Evolutionary conservation across 2,329 filamentous ascomycete species (phyloP), one percentile per base, ranked within the genome.

Genomic region (Dothistroma pini): DNA sequence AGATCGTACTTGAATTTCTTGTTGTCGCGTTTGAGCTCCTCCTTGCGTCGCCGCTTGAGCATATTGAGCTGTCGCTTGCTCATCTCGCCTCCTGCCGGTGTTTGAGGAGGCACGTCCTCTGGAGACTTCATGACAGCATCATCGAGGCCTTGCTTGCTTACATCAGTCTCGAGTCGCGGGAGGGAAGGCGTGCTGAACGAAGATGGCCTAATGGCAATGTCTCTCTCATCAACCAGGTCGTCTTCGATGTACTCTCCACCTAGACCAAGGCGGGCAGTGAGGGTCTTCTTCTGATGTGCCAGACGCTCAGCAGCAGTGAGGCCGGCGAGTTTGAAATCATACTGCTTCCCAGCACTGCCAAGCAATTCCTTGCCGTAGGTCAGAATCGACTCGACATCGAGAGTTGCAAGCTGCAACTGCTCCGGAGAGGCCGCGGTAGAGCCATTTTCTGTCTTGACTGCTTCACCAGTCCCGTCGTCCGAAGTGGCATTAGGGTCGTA

Each of bases 51-150:
- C 49, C 95, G 86, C 76, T 97, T 97, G 10, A 99, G 79, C 56
- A 95, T 91, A 71, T 99, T 99, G 21, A 97, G 84, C 71, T 99
- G 95, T 48, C 95, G 86, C 63, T 95, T 93, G 78, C 95, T 97
- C 56, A 99, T 81, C 2, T 84, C 82, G 48, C 67, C 72, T 34
- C 64, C 70, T n/a, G 66, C 69, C 25, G 70, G 69, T 4, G 70
- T 71, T 44, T 68, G 69, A 25, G 67, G 66, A 8, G 69, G 60
- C 44, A 59, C 52, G 11, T 74, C 71, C 9, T 74, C 72, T 1
- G 72, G 72, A 19, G 71, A 73, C 32, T 71, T 69, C 59, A 69
- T 65, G 7, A 64, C 16, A 22, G 62, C 59, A 47, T 72, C 70
- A 19, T 66, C 65, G 44, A 47, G 54, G 32, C 47, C 25, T 16